Conservation (phyloP, 768 basidiomycete genomes). For the Boletus sp. region DNA sequence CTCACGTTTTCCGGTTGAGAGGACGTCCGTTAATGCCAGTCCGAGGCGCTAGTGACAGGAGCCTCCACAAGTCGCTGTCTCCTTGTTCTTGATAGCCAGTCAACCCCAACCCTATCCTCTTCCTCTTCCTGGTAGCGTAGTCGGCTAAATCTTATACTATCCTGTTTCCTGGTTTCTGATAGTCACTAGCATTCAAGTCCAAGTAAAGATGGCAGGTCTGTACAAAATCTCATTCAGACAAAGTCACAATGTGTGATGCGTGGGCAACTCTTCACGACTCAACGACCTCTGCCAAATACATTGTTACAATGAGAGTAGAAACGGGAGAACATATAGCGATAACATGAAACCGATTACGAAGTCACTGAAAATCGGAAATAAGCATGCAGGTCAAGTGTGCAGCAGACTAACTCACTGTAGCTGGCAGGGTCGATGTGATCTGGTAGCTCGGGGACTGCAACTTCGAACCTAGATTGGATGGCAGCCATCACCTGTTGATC, state of each 20-base stretch:
- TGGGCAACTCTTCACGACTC: neutral
- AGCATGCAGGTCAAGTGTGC: neutral
- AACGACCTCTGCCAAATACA: constrained; percentile 19
- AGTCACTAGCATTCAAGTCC: neutral
- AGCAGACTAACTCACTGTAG: constrained; percentile 69
- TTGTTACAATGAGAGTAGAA: constrained; percentile 20
- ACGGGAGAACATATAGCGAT: constrained; percentile 6
- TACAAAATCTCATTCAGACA: constrained; percentile 5
- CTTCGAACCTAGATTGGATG: constrained; percentile 96
- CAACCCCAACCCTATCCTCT: too few species aligned
- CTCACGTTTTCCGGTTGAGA: too few species aligned
- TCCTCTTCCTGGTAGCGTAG: too few species aligned
- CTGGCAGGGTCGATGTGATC: constrained; percentile 92
- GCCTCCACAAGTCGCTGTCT: too few species aligned
- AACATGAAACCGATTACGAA: constrained; percentile 37
- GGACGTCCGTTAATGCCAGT: too few species aligned
- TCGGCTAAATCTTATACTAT: too few species aligned
- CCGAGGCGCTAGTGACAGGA: too few species aligned
- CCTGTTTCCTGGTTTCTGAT: too few species aligned
- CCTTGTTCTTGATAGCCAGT: too few species aligned
- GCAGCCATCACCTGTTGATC: constrained; percentile 93
- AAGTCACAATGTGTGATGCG: constrained; percentile 2
- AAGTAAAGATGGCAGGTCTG: neutral
- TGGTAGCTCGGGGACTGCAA: constrained; percentile 93
- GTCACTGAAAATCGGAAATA: constrained; percentile 34